Base-by-base conservation (phyloP, 768 basidiomycete genomes). In the Pisolithus orientalis region DNA sequence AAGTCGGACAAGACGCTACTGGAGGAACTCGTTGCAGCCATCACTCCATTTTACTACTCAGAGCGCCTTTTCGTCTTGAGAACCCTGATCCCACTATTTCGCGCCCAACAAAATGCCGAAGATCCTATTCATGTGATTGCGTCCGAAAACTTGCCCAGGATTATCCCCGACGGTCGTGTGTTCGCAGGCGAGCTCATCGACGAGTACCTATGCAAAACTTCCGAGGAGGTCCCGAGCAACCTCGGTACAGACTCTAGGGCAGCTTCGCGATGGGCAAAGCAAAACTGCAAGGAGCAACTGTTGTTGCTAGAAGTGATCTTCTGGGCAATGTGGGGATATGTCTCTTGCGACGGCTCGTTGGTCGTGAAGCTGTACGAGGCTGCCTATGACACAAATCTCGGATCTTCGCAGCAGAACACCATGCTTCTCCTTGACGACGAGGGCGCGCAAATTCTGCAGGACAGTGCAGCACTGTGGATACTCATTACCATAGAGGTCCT, bases 231-330 rank as follows among this genome's bases (percentile, higher is more conserved):
- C 52, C 80, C 84, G 0, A 72, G 71, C 44, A 63, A 67, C 10
- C 66, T 75, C 21, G 65, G 57, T n/a, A 66, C 68, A 3, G 76
- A 87, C 57, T 84, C 83, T 16, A 76, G 75, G 55, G 72, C 74
- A 16, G 83, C 81, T 9, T 76, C 82, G n/a, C 66, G 70, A 39
- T 87, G 84, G 80, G 85, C 80, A 38, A 88, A 86, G 70, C 85
- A 91, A 66, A 85, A 81, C 60, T 62, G 78, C 31, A 80, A 79
- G 60, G 85, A 94, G 61, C 94, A 95, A 65, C 71, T 92, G 39
- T 82, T 84, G 10, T 63, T 93, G 40, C 71, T 96, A 46, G 91
- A 96, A 58, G 80, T 94, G 32, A 74, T 96, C 43, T 97, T 96
- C 68, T 90, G 90, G 82, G 78, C 83, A 5, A 85, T 93, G 80